Conservation (phyloP, 2,329 filamentous ascomycete species). For the Blumeriella jaapii region DNA sequence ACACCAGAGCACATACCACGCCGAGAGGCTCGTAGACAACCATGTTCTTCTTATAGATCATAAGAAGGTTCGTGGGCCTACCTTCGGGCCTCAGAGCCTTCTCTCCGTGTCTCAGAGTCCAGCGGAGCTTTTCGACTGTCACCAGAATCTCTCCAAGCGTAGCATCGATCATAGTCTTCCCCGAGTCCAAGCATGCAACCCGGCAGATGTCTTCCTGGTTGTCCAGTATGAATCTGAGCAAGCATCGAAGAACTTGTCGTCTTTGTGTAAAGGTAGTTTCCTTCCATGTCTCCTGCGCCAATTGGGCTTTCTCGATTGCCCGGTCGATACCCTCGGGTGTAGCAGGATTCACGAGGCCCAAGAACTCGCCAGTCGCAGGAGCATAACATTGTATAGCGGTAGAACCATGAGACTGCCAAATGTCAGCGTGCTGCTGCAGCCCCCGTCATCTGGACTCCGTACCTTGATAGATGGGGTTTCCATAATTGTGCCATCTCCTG, state of each 20-base stretch:
- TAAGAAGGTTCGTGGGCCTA: conserved; percentile 79
- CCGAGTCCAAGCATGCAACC: conserved; percentile 81
- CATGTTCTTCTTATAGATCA: conserved; percentile 90
- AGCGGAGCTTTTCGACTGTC: conserved; percentile 85
- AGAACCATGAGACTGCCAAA: conserved; percentile 42
- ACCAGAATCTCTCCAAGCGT: conserved; percentile 90
- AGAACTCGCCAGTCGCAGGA: conserved; percentile 75
- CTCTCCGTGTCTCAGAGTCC: conserved; percentile 88
- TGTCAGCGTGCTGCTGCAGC: conserved; percentile 3
- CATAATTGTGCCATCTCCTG: conserved; percentile 45
- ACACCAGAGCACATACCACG: conserved; percentile 83
- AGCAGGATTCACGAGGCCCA: conserved; percentile 68
- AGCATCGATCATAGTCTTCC: conserved; percentile 93
- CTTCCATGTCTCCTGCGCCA: conserved; percentile 69
- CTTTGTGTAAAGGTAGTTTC: conserved; percentile 67
- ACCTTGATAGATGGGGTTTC: conserved; percentile 51
- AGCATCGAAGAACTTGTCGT: conserved; percentile 64
- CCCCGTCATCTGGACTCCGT: not conserved
- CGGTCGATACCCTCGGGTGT: conserved; percentile 69
- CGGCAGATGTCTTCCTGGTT: conserved; percentile 81
- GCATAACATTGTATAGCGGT: conserved; percentile 73
- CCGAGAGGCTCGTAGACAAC: conserved; percentile 88
- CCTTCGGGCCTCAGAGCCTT: conserved; percentile 58
- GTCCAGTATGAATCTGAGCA: conserved; percentile 75
- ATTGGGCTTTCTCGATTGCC: conserved; percentile 59